Conservation (phyloP, 352 stramenopile species). For the Pythium guiyangense region DNA sequence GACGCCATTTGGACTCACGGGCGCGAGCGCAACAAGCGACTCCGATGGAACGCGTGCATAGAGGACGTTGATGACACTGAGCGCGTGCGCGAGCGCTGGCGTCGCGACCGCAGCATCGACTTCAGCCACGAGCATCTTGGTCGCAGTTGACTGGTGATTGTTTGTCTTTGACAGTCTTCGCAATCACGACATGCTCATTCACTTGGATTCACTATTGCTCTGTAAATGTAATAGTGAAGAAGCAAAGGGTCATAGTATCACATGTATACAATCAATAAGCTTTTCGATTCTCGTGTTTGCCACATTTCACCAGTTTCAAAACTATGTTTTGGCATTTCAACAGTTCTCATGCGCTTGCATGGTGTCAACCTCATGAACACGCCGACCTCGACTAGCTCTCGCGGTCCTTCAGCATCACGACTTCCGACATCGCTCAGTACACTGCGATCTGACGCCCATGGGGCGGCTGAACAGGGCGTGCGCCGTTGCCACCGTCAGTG, state of each 20-base stretch:
- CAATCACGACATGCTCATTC: not conserved
- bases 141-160: not conserved
- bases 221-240: too few relatives aligned
- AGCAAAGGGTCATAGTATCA: too few relatives aligned
- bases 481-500: slow-evolving; percentile 11
- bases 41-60: slow-evolving; percentile 26
- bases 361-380: too few relatives aligned
- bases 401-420: not conserved
- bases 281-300: too few relatives aligned
- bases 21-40: slow-evolving; percentile 27
- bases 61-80: slow-evolving; percentile 45
- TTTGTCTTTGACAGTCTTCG: slow-evolving; percentile 1
- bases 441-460: slow-evolving; percentile 9
- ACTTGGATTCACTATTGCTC: not conserved
- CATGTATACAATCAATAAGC: too few relatives aligned
- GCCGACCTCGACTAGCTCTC: too few relatives aligned
- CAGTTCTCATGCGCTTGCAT: too few relatives aligned
- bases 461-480: slow-evolving; percentile 12
- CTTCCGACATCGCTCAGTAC: slow-evolving; percentile 10
- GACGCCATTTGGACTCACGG: slow-evolving; percentile 1
- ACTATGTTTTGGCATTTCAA: too few relatives aligned
- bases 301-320: too few relatives aligned
- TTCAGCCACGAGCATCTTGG: slow-evolving; percentile 23
- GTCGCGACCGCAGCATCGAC: slow-evolving; percentile 10
- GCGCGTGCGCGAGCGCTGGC: slow-evolving; percentile 21